Base-by-base conservation (phyloP, 2,329 filamentous ascomycete genomes). In the Xylaria hypoxylon region DNA sequence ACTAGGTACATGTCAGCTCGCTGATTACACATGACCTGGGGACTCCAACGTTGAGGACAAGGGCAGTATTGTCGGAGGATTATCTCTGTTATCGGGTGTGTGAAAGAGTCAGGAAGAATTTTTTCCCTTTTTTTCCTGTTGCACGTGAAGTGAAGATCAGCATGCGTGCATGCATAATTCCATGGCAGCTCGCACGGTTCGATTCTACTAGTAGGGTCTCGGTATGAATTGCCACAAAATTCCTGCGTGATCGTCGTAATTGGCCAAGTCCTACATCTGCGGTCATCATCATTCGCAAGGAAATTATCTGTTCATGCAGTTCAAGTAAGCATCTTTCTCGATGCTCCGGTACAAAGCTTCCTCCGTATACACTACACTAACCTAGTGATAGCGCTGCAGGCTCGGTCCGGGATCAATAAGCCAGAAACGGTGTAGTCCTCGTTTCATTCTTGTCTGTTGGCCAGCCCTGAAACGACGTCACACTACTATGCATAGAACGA, bases 401-500 rank as follows among this genome's bases (percentile, higher is more conserved):
- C 22, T 7, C 22, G 19, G 40, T 53, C 33, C 31, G 19, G 60
- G 60, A 57, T 57, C 7, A 42, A 57, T 62, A 44, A 8, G 26
- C 40, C n/a, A 42, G n/a, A 51, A 66, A 59, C 10, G 31, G 26
- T 56, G 50, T 35, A 55, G 52, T 35, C 50, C 61, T 35, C 8
- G 64, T 61, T 69, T 69, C 67, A 64, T 56, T 55, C 42, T 48
- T 38, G 35, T 59, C 13, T 57, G 57, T 48, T 64, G 10, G 53
- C 60, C 52, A 62, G 51, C 19, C 61, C 67, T 67, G 67, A 67
- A 67, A 64, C 64, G 61, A 64, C 61, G 64, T 67, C 64, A 62
- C 61, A 64, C 60, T 55, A 35, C 66, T 52, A 52, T 59, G 59
- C 58, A 68, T 59, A 56, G 48, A 57, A 60, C 42, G 10, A 13